phyloP scores from a whole-genome alignment of 495 filamentous ascomycete species.

The Penicillium bialowiezense region DNA sequence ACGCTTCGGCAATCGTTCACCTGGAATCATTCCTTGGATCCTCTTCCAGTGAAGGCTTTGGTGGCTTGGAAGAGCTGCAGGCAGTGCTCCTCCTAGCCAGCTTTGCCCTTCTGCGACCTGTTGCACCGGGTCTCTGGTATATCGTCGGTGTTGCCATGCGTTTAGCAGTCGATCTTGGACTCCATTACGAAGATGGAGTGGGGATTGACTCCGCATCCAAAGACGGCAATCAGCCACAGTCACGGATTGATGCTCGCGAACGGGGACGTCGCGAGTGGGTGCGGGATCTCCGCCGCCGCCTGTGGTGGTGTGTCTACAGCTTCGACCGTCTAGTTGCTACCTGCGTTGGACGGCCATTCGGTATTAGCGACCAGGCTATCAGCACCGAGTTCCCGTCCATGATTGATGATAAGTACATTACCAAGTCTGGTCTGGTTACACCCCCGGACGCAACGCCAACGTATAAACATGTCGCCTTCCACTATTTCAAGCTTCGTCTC shows the following conservation, averaged over 20 bases:
- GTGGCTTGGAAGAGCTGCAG: conserved; percentile 88
- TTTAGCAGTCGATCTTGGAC: conserved; percentile 83
- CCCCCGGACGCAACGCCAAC: conserved; percentile 57
- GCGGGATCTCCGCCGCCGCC: conserved; percentile 77
- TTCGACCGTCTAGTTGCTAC: conserved; percentile 89
- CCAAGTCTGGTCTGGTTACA: conserved; percentile 67
- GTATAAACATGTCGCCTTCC: conserved; percentile 85
- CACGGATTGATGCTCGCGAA: conserved; percentile 52
- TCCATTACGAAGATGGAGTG: conserved; percentile 89
- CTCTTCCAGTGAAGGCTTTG: conserved; percentile 58
- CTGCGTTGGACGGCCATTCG: conserved; percentile 90
- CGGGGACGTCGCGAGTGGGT: conserved; percentile 80
- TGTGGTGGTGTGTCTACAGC: conserved; percentile 97
- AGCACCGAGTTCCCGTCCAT: conserved; percentile 91
- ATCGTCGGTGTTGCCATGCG: conserved; percentile 92
- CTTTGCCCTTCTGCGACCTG: conserved; percentile 85
- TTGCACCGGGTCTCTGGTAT: conserved; percentile 94
- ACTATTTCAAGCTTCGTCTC: conserved; percentile 89
- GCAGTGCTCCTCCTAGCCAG: conserved; percentile 86
- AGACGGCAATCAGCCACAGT: conserved; percentile 30
- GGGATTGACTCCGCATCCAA: conserved; percentile 53
- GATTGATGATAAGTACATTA: conserved; percentile 85
- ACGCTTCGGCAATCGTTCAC: conserved; percentile 89
- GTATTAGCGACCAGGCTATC: conserved; percentile 89
- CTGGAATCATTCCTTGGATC: conserved; percentile 81